Conservation (phyloP, 192 early-diverging fungal species). For the Funneliformis mosseae region DNA sequence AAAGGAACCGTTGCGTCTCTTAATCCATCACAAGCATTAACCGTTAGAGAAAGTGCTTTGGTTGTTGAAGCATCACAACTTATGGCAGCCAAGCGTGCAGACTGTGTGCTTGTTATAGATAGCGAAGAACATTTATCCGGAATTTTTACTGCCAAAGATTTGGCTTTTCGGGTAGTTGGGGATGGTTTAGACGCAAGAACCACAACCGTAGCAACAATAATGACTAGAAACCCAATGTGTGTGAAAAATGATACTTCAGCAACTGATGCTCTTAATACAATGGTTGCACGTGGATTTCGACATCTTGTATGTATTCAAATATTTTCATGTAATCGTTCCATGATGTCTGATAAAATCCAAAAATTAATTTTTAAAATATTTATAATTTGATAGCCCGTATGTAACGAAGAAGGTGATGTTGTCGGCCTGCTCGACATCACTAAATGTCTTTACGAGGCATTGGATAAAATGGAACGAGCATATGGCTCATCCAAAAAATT, state of each 20-base stretch:
- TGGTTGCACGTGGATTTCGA: slow-evolving; percentile 82
- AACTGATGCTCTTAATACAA: slow-evolving; percentile 79
- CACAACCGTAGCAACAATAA: slow-evolving; percentile 81
- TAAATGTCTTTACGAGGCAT: slow-evolving; percentile 82
- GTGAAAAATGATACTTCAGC: slow-evolving; percentile 82
- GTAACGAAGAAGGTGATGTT: slow-evolving; percentile 85
- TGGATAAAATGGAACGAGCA: slow-evolving; percentile 84
- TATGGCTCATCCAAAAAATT: slow-evolving; percentile 81
- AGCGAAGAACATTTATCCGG: slow-evolving; percentile 88
- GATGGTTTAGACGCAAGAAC: slow-evolving; percentile 61
- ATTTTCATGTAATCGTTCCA: background rate
- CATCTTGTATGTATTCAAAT: slow-evolving; percentile 60
- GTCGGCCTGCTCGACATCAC: slow-evolving; percentile 85
- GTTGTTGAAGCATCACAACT: slow-evolving; percentile 85
- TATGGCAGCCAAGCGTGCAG: slow-evolving; percentile 97
- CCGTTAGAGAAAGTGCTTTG: slow-evolving; percentile 74
- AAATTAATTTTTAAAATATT: background rate
- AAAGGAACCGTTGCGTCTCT: slow-evolving; percentile 89
- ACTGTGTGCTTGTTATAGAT: slow-evolving; percentile 95
- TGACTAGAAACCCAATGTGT: slow-evolving; percentile 89
- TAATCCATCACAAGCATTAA: slow-evolving; percentile 83
- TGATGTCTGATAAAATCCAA: background rate
- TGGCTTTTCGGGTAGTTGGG: slow-evolving; percentile 92
- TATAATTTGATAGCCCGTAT: slow-evolving; percentile 58
- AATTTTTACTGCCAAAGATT: slow-evolving; percentile 98